Conservation (phyloP, 805 yeast genomes). For the Blastobotrys muscicola region DNA sequence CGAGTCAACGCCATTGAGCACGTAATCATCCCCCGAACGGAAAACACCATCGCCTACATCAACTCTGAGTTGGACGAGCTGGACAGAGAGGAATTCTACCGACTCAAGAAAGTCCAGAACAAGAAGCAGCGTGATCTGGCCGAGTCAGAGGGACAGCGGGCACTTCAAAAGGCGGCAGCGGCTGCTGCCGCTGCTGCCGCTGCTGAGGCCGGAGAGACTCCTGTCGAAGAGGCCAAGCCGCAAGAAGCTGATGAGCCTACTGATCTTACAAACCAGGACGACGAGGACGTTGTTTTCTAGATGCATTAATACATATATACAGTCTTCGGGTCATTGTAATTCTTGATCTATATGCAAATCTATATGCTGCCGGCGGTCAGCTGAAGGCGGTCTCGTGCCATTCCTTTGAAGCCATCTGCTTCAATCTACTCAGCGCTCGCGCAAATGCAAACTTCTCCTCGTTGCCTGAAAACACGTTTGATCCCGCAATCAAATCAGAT, state of each 20-base stretch:
- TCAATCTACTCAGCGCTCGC: constrained; percentile 79
- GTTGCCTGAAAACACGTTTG: constrained; percentile 60
- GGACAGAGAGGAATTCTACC: constrained; percentile 95
- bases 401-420: constrained; percentile 88
- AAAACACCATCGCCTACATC: constrained; percentile 85
- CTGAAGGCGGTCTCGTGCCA: constrained; percentile 41
- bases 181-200: constrained; percentile 13
- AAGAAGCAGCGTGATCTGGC: constrained; percentile 80
- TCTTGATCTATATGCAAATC: neutral
- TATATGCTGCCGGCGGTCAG: neutral
- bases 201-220: constrained; percentile 12
- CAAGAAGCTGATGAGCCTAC: constrained; percentile 1
- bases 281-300: neutral
- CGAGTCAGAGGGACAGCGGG: constrained; percentile 38
- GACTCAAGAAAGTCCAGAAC: constrained; percentile 92
- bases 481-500: constrained; percentile 36
- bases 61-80: constrained; percentile 94
- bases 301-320: neutral
- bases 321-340: no score
- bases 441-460: constrained; percentile 97
- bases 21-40: constrained; percentile 95
- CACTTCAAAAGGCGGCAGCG: constrained; percentile 2
- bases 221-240: constrained; percentile 11
- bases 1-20: constrained; percentile 98
- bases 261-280: neutral